Evolutionary conservation across 2,329 filamentous ascomycete genomes (phyloP), one percentile per base, ranked within the genome.

Genomic region (Pleoardoris graminearum): DNA sequence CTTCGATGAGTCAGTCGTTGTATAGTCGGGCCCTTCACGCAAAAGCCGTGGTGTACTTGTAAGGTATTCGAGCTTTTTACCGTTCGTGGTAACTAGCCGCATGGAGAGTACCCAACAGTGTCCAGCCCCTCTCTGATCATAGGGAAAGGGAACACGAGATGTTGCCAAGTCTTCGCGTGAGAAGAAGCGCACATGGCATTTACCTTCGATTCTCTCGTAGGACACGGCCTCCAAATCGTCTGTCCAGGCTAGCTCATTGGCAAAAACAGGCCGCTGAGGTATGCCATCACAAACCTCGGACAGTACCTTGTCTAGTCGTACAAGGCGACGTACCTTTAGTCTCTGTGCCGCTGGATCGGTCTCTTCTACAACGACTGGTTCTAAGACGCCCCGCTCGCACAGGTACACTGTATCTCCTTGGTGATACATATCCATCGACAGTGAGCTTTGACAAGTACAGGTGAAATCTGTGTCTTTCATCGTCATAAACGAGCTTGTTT

Each of bases 21-120:
- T 82, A 0, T 83, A 81, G 56, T 86, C 74, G 36, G 83, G 82
- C 0, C 85, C 85, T 69, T 88, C 81, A 0, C 73, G 77, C 8
- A 71, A 51, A 0, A 3, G 7, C 4, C 11, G 16, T 5, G 19
- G 1, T 12, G 35, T 2, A 61, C 60, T 23, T 6, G 21, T 35
- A 19, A 46, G 43, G 6, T 25, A 14, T 17, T 46, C 21, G 25
- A 46, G 30, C 14, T 12, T 35, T 16, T 36, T 11, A 16, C 30
- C 7, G 0, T 19, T 11, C 7, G 30, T 32, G 4, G 49, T 5
- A 62, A 43, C 0, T 2, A 63, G 50, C 1, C 51, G 47, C 51
- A 59, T 59, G 1, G 80, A 83, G 8, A 91, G 79, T 53, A 79
- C 89, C 65, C 87, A 93, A 14, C 81, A 80, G 54, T 88, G 84